Evolutionary conservation across 2,329 filamentous ascomycete genomes (phyloP).

Genomic region (Zasmidium angulare): DNA sequence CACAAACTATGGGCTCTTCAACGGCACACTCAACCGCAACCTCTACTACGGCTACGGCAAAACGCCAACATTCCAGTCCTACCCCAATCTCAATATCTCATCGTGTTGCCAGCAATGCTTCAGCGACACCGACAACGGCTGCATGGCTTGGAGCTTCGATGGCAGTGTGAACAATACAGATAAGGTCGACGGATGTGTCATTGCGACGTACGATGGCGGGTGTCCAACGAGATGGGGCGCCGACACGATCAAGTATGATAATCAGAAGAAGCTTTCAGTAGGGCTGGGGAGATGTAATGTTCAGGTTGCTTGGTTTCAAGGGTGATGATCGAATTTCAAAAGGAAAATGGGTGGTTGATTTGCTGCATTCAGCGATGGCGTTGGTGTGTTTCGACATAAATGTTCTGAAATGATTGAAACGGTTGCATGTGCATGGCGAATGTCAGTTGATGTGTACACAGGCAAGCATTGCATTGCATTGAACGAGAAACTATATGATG

Average conservation of each 20-base stretch:
- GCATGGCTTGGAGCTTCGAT: background rate
- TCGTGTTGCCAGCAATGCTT: background rate
- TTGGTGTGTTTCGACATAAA: background rate
- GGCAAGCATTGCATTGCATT: background rate
- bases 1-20: constrained; percentile 1
- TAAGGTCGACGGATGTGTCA: background rate
- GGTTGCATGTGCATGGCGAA: background rate
- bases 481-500: background rate
- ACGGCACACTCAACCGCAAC: background rate
- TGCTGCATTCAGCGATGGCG: background rate
- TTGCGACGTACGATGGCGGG: background rate
- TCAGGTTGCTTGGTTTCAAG: background rate
- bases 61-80: background rate
- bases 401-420: background rate
- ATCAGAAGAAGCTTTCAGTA: background rate
- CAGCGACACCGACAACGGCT: background rate
- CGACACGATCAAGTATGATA: background rate
- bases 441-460: background rate
- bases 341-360: background rate
- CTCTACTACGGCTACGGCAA: constrained; percentile 3
- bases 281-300: background rate
- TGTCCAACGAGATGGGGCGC: background rate
- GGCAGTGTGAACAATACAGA: background rate
- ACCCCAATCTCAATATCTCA: background rate
- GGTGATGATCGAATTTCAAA: too few species aligned